Evolutionary conservation across 306 rosid species (phyloP), one percentile per base, ranked within the genome.

Genomic region (Erythrophleum fordii): DNA sequence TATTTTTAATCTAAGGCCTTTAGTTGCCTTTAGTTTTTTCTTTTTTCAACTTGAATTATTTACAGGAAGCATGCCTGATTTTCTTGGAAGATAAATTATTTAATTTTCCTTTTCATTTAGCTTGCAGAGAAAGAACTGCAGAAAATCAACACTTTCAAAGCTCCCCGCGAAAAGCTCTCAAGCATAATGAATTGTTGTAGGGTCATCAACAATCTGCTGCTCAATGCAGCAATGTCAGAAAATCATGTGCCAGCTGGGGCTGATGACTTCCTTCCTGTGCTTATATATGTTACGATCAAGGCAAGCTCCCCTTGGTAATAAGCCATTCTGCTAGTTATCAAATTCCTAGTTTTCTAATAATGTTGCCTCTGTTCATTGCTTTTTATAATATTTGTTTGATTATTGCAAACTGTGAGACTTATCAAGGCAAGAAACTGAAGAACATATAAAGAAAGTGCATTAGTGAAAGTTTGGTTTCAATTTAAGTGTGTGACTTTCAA

Each of bases 231-330:
- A 29, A 78, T 87, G 85, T 81, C 93, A 25, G 95, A 87, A 72
- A 75, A 82, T 67, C 92, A 83, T 80, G 89, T 81, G 31, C 88
- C 91, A 17, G 92, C 89, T 18, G 97, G 97, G 29, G 93, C 93
- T 18, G 97, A 92, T 78, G 97, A 86, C 81, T 90, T 92, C 77
- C 95, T 92, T 60, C 93, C 95, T 51, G 91, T 92, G 52, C 94
- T 92, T 75, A 92, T 90, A 75, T 92, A 87, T 76, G 89, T 92
- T 51, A 86, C 69, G 31, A 92, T 92, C 93, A 92, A 92, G 97
- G 93, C 97, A 87, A 92, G 97, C 91, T 74, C 73, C 75, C 73
- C 89, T 90, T 87, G 91, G 93, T 90, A 88, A 92, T 84, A 81
- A 59, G 80, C 80, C 92, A 86, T 77, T 79, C 68, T 79, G 48